Base-by-base conservation (phyloP, 148 eudicot species). In the Vaccinium myrtillus region DNA sequence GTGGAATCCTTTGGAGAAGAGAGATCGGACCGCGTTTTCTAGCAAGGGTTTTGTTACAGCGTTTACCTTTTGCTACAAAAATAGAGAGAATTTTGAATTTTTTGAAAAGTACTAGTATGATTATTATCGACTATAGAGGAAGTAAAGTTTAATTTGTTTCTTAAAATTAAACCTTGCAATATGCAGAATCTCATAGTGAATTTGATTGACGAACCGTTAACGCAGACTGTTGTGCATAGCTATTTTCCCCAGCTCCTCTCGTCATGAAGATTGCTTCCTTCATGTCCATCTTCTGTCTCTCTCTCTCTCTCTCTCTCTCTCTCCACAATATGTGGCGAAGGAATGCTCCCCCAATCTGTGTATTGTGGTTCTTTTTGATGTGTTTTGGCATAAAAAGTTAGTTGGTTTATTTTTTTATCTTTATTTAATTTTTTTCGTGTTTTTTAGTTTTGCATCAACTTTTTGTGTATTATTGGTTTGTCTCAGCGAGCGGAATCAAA, bases 1-100 rank as follows among this genome's bases (percentile, higher is more conserved):
- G 23, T 65, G 53, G 18, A 63, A 21, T 6, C 39, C 30, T 5
- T 55, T 19, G 7, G 75, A 30, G 32, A 86, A 39, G 48, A 89
- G 36, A 43, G 85, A 82, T 36, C 77, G 36, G 10, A 84, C 59
- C 18, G 84, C 82, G 2, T 74, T 75, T 50, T 86, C 84, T 79
- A 86, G 12, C 9, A 88, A 14, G 16, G 85, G 85, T 27, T 84
- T 75, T 36, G 80, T 61, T 77, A 84, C n/a, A 0, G 71, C 61
- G 54, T 73, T 25, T 46, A 84, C 82, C n/a, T 39, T 82, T 65
- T 77, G 86, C 84, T 83, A 79, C 70, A 32, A n/a, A 13, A 80
- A 16, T 18, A 16, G 3, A 79, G 6, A n/a, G 23, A 5, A 13
- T 13, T 13, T 56, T 56, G 5, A 4, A 48, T 5, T 5, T 48